Evolutionary conservation across 345 rosid genomes (phyloP).

Genomic region (Populus pruinosa): DNA sequence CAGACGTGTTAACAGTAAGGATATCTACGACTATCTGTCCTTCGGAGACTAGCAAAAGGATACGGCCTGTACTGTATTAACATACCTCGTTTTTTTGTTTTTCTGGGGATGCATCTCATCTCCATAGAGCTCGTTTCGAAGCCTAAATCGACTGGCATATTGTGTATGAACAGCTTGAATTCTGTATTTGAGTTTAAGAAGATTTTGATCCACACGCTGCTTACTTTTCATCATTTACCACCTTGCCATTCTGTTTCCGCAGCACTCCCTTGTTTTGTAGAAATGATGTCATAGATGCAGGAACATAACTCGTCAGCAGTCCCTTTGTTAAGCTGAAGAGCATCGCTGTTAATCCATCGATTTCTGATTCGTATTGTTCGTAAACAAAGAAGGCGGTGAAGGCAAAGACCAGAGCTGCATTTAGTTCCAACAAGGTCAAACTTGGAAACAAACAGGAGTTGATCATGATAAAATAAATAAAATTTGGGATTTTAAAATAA

Average conservation of each 20-base stretch:
- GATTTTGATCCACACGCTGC: background rate
- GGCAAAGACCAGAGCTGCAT: constrained; percentile 60
- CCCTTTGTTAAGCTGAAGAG: constrained; percentile 21
- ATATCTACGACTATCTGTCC: background rate
- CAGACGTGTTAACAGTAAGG: background rate
- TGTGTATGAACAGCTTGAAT: background rate
- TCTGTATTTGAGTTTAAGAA: background rate
- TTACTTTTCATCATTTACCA: background rate
- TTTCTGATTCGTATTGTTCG: constrained; percentile 74
- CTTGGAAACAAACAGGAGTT: background rate
- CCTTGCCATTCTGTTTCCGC: constrained; percentile 7
- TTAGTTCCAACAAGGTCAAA: constrained; percentile 21
- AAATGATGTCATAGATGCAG: constrained; percentile 20
- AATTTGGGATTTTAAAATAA: background rate
- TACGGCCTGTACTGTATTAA: background rate
- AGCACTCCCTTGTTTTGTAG: constrained; percentile 10
- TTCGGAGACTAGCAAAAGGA: background rate
- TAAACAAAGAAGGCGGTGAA: constrained; percentile 77
- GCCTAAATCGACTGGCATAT: background rate
- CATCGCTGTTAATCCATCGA: constrained; percentile 43
- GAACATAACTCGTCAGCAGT: constrained; percentile 32
- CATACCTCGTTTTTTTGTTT: background rate
- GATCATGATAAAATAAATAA: background rate
- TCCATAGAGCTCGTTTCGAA: background rate
- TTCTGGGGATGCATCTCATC: background rate